These are phyloP conservation scores for Helotiales sp. DNA, from an alignment of 2,329 filamentous ascomycete genomes.

Conservation along the genomic window DNA sequence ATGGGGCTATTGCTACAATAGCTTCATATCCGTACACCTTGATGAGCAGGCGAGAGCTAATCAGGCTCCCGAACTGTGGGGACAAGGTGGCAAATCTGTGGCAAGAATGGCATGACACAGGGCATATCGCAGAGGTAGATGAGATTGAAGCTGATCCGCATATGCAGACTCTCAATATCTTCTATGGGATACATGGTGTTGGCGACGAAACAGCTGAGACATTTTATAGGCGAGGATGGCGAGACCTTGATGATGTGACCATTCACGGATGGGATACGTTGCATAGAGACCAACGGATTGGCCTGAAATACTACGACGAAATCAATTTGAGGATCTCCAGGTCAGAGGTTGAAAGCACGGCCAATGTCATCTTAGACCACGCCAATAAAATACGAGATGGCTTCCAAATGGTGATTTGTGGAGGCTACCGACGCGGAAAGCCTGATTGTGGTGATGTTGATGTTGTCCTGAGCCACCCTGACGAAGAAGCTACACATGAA, in stretches of 20 bases:
- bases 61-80: slow-evolving; percentile 74
- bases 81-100: slow-evolving; percentile 77
- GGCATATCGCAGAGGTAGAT: slow-evolving; percentile 61
- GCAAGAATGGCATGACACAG: slow-evolving; percentile 67
- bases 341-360: slow-evolving; percentile 71
- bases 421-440: slow-evolving; percentile 69
- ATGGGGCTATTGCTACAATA: slow-evolving; percentile 78
- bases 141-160: slow-evolving; percentile 63
- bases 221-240: slow-evolving; percentile 80
- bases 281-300: slow-evolving; percentile 84
- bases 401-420: slow-evolving; percentile 61
- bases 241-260: slow-evolving; percentile 81
- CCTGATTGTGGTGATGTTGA: slow-evolving; percentile 76
- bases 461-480: slow-evolving; percentile 76
- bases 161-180: slow-evolving; percentile 64
- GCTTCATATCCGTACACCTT: slow-evolving; percentile 68
- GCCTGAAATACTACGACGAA: slow-evolving; percentile 91
- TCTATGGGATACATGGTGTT: slow-evolving; percentile 92
- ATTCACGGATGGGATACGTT: slow-evolving; percentile 77
- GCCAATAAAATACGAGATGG: slow-evolving; percentile 62
- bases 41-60: slow-evolving; percentile 40
- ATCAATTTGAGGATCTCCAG: slow-evolving; percentile 72
- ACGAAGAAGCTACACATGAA: slow-evolving; percentile 65
- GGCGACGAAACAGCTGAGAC: slow-evolving; percentile 77
- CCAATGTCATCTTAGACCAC: slow-evolving; percentile 60